A percentile compares a stretch with the other conserved stretches of the same genome.
phyloP scores from a whole-genome alignment of 2,329 filamentous ascomycete species.

The Nemania abortiva region DNA sequence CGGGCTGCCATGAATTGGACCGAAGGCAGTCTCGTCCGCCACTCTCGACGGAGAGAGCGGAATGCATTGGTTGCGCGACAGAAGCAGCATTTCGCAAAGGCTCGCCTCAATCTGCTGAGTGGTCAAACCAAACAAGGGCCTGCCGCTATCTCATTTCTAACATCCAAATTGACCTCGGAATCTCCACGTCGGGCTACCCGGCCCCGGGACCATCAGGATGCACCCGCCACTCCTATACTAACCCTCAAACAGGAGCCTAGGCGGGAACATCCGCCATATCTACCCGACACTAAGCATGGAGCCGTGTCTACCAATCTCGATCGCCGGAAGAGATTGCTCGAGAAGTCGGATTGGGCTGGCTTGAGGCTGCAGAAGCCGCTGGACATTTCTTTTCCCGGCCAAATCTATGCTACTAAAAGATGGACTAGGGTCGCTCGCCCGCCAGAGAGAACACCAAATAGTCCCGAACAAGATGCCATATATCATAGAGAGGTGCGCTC shows the following conservation, averaged over 20 bases:
- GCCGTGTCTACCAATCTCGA: constrained; percentile 36
- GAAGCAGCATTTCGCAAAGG: constrained; percentile 62
- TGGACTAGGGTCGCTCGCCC: constrained; percentile 41
- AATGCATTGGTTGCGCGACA: constrained; percentile 56
- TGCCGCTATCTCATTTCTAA: constrained; percentile 50
- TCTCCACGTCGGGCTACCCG: constrained; percentile 14
- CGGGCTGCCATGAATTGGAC: constrained; percentile 62
- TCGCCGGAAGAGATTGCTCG: constrained; percentile 50
- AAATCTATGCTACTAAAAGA: constrained; percentile 40
- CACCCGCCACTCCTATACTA: constrained; percentile 39
- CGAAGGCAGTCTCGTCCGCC: constrained; percentile 59
- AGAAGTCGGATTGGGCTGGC: constrained; percentile 53
- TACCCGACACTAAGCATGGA: constrained; percentile 9
- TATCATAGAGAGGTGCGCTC: constrained; percentile 3
- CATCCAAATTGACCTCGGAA: constrained; percentile 22
- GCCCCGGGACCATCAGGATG: constrained; percentile 23
- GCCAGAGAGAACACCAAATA: constrained; percentile 26
- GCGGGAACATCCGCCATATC: constrained; percentile 13
- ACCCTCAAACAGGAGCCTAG: constrained; percentile 35
- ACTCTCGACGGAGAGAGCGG: constrained; percentile 53
- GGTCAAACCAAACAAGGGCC: constrained; percentile 50
- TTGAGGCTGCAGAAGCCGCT: constrained; percentile 52
- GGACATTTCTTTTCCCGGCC: constrained; percentile 47
- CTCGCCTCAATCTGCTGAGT: constrained; percentile 52
- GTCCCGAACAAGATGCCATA: constrained; percentile 16